Evolutionary conservation across 2,329 filamentous ascomycete species (phyloP).

Genomic region (Beauveria australis): DNA sequence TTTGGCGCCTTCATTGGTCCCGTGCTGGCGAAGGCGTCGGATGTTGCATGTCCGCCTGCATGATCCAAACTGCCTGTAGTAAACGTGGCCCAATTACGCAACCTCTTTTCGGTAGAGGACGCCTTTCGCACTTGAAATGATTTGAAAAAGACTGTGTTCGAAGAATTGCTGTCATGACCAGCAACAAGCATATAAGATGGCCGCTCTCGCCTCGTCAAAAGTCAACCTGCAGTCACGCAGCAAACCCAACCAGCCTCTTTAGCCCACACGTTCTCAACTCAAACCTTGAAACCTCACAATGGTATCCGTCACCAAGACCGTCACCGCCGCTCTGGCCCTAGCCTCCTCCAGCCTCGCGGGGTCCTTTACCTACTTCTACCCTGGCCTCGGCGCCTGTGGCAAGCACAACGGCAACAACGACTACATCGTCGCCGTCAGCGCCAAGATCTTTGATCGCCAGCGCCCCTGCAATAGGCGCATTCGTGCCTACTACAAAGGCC

Average conservation of each 20-base stretch:
- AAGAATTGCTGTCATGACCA: neutral
- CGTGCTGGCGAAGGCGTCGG: neutral
- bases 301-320: constrained; percentile 14
- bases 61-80: neutral
- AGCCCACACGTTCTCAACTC: neutral
- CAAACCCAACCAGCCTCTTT: neutral
- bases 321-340: constrained; percentile 15
- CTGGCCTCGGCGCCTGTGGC: constrained; percentile 63
- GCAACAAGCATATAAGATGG: neutral
- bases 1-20: neutral
- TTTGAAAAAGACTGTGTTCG: no score
- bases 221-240: neutral
- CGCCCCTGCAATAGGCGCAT: constrained; percentile 55
- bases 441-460: constrained; percentile 56
- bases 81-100: neutral
- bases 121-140: neutral
- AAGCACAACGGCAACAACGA: constrained; percentile 44
- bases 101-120: neutral
- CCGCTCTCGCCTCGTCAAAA: neutral
- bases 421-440: constrained; percentile 57
- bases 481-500: constrained; percentile 43
- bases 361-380: constrained; percentile 46
- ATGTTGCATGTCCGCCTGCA: neutral
- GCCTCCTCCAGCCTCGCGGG: constrained; percentile 7
- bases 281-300: constrained; percentile 15